These are phyloP conservation scores for Gymnopus androsaceus DNA, from an alignment of 1,284 basidiomycete genomes.

Conservation along the genomic window DNA sequence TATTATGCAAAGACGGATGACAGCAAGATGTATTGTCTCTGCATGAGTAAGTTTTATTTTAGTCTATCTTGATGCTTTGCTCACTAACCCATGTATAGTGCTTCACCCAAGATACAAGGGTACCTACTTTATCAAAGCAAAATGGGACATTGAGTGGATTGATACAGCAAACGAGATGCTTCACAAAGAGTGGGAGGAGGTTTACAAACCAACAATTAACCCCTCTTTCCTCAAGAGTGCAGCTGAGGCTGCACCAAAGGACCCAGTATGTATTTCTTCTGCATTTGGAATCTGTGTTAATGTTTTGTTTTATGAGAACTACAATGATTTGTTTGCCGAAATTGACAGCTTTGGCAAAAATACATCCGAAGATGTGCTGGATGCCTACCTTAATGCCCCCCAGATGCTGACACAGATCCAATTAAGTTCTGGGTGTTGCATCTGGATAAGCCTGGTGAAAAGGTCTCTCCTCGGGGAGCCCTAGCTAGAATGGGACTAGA, in stretches of 20 bases:
- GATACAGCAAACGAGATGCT: slow-evolving; percentile 11
- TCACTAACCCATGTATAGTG: slow-evolving; percentile 7
- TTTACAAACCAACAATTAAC: slow-evolving; percentile 8
- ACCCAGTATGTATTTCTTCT: neutral
- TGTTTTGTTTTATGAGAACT: neutral
- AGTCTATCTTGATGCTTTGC: neutral
- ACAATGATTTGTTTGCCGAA: neutral
- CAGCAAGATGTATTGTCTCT: slow-evolving; percentile 18
- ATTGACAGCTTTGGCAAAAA: neutral
- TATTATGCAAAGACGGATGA: slow-evolving; percentile 25
- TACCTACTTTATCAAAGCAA: slow-evolving; percentile 14
- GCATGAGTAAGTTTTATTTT: slow-evolving; percentile 3
- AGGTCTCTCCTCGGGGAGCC: neutral
- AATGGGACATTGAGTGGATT: slow-evolving; percentile 17
- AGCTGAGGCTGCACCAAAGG: too few relatives aligned
- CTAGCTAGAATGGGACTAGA: too few relatives aligned
- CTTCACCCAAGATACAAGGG: slow-evolving; percentile 15
- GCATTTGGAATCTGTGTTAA: neutral
- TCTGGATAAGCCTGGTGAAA: neutral
- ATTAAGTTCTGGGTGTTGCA: neutral
- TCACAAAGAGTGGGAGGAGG: slow-evolving; percentile 5
- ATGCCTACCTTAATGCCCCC: neutral
- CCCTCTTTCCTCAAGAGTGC: neutral
- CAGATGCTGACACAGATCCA: neutral
- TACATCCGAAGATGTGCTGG: neutral